These are phyloP conservation scores for Aquilaria yunnanensis DNA, from an alignment of 345 rosid species.

Conservation along the genomic window DNA sequence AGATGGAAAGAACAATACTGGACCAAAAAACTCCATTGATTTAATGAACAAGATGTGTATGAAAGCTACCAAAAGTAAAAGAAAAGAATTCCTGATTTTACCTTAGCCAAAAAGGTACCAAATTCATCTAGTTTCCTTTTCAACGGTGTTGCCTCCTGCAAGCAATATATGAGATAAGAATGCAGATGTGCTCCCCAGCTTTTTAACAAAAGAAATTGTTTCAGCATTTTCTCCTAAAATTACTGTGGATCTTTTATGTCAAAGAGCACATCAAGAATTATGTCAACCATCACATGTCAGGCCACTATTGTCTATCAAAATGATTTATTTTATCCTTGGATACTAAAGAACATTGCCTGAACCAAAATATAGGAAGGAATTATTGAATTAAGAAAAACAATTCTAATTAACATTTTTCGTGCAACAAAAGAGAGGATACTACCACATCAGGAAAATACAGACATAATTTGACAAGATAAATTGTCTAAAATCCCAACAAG, in stretches of 20 bases:
- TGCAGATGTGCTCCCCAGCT: neutral
- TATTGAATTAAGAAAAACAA: conserved; percentile 7
- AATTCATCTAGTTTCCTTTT: conserved; percentile 98
- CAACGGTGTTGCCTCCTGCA: conserved; percentile 93
- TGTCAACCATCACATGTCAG: neutral
- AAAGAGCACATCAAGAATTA: neutral
- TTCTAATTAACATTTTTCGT: conserved; percentile 1
- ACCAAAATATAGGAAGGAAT: no score
- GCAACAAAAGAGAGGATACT: neutral
- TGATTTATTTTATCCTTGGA: neutral
- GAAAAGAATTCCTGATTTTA: conserved; percentile 21
- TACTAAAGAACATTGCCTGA: no score
- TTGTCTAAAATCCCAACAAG: no score
- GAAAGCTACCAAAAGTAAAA: neutral
- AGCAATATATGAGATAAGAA: conserved; percentile 14
- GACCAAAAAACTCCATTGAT: no score
- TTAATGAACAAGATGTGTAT: neutral
- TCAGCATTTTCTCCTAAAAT: neutral
- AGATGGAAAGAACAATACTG: neutral
- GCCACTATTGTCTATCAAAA: conserved; percentile 1
- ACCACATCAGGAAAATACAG: neutral
- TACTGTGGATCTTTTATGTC: neutral
- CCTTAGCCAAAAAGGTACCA: conserved; percentile 98
- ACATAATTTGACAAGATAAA: neutral
- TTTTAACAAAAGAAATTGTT: neutral